A percentile compares a stretch with the other conserved stretches of the same genome.
These are phyloP conservation scores for Blastobotrys indianensis DNA, from an alignment of 1,139 yeast species.

Conservation along the genomic window DNA sequence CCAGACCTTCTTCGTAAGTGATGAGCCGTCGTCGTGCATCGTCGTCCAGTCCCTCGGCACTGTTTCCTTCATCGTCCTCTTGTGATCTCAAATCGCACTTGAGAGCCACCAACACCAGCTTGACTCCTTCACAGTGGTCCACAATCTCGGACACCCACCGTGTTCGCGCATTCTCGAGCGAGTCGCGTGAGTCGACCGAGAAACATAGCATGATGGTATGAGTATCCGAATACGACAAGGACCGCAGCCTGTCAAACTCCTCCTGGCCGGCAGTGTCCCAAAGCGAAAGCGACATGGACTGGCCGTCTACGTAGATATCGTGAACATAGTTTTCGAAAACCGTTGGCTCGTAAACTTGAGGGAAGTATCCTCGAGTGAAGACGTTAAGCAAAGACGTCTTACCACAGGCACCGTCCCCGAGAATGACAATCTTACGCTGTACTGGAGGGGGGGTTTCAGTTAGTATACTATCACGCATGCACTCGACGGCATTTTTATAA, in stretches of 20 bases:
- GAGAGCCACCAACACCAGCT: conserved; percentile 85
- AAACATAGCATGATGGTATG: conserved; percentile 96
- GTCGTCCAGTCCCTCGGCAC: conserved; percentile 23
- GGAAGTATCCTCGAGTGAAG: conserved; percentile 95
- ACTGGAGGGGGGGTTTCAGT: conserved; percentile 33
- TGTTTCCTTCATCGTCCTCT: conserved; percentile 34
- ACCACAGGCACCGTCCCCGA: conserved; percentile 98
- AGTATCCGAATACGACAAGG: conserved; percentile 87
- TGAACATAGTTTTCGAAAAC: conserved; percentile 97
- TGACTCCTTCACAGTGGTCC: conserved; percentile 95
- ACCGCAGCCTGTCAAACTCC: conserved; percentile 88
- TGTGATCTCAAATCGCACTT: conserved; percentile 83
- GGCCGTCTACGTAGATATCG: conserved; percentile 92
- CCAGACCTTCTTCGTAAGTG: conserved; percentile 68
- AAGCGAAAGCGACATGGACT: conserved; percentile 82
- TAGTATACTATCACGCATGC: background rate
- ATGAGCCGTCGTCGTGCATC: conserved; percentile 46
- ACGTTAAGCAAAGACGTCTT: conserved; percentile 89
- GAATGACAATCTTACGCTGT: conserved; percentile 87
- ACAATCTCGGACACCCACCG: conserved; percentile 97
- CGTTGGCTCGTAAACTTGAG: conserved; percentile 97
- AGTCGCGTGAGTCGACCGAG: conserved; percentile 89
- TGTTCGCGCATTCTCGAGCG: conserved; percentile 87
- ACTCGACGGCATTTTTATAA: background rate
- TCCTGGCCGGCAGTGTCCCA: conserved; percentile 99